Conservation (phyloP, 2,329 filamentous ascomycete genomes). For the Diaporthe aspalathi region DNA sequence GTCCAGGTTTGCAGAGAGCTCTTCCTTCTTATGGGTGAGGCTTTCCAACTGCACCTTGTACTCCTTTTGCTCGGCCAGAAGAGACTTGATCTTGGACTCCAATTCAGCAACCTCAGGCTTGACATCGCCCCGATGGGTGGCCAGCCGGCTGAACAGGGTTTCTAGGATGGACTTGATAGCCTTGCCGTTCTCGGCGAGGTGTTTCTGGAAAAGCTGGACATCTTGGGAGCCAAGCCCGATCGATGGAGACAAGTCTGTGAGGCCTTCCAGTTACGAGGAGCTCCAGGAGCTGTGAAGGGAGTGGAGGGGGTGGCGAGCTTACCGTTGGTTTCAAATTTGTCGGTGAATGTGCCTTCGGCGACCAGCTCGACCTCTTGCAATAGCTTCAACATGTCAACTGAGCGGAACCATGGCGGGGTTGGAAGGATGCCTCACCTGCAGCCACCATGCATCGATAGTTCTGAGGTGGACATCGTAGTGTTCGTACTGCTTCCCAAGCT, state of each 20-base stretch:
- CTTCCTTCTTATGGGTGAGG: slow-evolving; percentile 81
- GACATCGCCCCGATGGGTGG: slow-evolving; percentile 62
- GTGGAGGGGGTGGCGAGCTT: slow-evolving; percentile 40
- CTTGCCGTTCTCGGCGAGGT: slow-evolving; percentile 80
- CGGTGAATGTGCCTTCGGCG: slow-evolving; percentile 62
- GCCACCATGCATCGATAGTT: slow-evolving; percentile 92
- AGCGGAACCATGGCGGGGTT: slow-evolving; percentile 36
- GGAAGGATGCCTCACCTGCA: slow-evolving; percentile 75
- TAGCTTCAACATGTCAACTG: slow-evolving; percentile 57
- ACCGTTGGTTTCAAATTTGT: slow-evolving; percentile 57
- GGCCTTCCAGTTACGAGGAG: slow-evolving; percentile 45
- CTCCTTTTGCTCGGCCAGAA: slow-evolving; percentile 86
- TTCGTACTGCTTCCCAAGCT: slow-evolving; percentile 79
- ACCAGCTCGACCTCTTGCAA: slow-evolving; percentile 73
- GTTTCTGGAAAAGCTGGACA: slow-evolving; percentile 79
- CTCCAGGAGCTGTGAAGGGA: slow-evolving; percentile 32
- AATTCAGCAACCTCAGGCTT: slow-evolving; percentile 78
- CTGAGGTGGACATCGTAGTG: slow-evolving; percentile 95
- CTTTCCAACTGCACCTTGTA: slow-evolving; percentile 81
- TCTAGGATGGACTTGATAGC: slow-evolving; percentile 81
- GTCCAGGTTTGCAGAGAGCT: slow-evolving; percentile 87
- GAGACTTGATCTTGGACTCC: slow-evolving; percentile 78
- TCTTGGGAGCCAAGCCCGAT: slow-evolving; percentile 73
- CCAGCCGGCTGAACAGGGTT: slow-evolving; percentile 71
- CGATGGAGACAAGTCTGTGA: slow-evolving; percentile 65